Base-by-base conservation (phyloP, 179 eudicot species). In the Drosera spatulata region DNA sequence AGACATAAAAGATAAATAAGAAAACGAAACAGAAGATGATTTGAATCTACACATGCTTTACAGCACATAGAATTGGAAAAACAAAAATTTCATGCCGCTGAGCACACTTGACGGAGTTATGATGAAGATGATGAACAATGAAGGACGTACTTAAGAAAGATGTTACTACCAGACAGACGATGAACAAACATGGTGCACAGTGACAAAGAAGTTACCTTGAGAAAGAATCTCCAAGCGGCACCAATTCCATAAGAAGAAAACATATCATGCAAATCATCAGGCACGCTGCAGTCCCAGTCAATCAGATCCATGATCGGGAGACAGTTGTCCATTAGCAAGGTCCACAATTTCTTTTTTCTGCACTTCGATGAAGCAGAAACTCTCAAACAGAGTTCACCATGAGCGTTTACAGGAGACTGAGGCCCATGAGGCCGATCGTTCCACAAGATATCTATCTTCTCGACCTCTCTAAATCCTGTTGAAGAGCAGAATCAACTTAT, bases 251-350 rank as follows among this genome's bases (percentile, higher is more conserved):
- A 81, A 10, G 84, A 70, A 39, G 58, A 65, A 70, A 71, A 72
- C 60, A 73, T 62, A 47, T 88, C 95, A 53, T 74, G 79, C 56
- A 89, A 71, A 37, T 89, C 96, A 75, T 89, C 96, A 6, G 95
- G 99, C 73, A 86, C 77, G 65, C 95, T 89, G 22, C 82, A 82
- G 14, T 79, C 77, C 96, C 99, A 93, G 48, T 93, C 96, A 54
- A 93, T 84, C 72, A 88, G 62, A 15, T 80, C 76, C 84, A 78
- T 80, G 68, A 93, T 77, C 8, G 69, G 77, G 65, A 89, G 83
- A 72, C 99, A 93, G 49, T 72, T 66, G 60, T 84, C 81, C 85
- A 79, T 42, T 46, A 93, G 55, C 37, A 54, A 65, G 55, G 70
- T 75, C 98, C 98, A 91, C 50, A 81, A 73, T 13, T 67, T 75